These are phyloP conservation scores for Apophysomyces variabilis DNA, from an alignment of 371 early-diverging fungal genomes.

Conservation along the genomic window DNA sequence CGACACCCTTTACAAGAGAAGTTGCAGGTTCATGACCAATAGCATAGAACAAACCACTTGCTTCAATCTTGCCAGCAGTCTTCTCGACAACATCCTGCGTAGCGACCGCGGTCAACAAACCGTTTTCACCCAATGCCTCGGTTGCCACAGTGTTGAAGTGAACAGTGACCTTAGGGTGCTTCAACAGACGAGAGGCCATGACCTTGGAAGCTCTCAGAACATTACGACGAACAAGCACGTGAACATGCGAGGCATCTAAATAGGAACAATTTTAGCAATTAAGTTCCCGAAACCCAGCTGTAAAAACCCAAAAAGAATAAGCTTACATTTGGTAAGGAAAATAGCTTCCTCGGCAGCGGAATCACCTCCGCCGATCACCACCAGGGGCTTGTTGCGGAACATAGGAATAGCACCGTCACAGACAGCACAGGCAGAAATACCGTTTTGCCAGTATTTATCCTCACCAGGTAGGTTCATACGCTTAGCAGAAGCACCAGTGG, in stretches of 20 bases:
- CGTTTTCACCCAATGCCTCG: conserved; percentile 86
- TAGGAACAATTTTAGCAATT: conserved; percentile 2
- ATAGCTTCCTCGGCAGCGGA: conserved; percentile 99
- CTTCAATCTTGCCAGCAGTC: conserved; percentile 68
- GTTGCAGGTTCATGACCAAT: conserved; percentile 98
- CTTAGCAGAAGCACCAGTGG: conserved; percentile 99
- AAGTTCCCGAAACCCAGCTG: not conserved
- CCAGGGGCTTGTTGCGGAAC: conserved; percentile 92
- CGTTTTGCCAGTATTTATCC: conserved; percentile 65
- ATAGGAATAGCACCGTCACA: conserved; percentile 99
- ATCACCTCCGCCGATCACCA: conserved; percentile 99
- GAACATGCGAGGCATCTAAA: conserved; percentile 85
- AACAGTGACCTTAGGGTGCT: conserved; percentile 91
- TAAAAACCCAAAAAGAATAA: conserved; percentile 1
- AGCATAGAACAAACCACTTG: conserved; percentile 98
- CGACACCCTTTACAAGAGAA: conserved; percentile 70
- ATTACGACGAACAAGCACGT: conserved; percentile 95
- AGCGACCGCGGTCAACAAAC: conserved; percentile 72
- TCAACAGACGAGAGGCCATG: conserved; percentile 88
- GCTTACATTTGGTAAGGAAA: conserved; percentile 86
- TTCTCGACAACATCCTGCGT: conserved; percentile 75
- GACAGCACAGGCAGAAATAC: conserved; percentile 99
- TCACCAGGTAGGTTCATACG: conserved; percentile 78
- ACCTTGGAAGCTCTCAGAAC: conserved; percentile 96
- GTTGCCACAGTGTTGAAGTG: conserved; percentile 89